A percentile compares a stretch with the other conserved stretches of the same genome.
phyloP scores from a whole-genome alignment of 1,284 basidiomycete species.

The Ceratobasidium sp. region DNA sequence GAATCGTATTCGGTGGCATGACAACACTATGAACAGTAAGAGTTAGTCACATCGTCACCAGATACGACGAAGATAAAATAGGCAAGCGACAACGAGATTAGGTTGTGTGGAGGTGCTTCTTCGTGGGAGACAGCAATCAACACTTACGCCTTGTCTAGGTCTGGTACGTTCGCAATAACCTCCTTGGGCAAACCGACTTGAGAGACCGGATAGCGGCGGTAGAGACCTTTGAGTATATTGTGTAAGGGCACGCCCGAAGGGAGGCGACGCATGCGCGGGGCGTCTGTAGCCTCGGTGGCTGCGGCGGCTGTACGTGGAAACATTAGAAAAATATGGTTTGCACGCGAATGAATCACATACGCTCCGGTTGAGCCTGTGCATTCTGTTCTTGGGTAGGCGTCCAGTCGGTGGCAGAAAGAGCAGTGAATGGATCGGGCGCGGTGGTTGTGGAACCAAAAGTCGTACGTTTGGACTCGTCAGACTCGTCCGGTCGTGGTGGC shows the following conservation, averaged over 20 bases:
- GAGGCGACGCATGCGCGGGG: not conserved
- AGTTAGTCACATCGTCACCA: not conserved
- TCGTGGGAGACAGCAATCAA: not conserved
- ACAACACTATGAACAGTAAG: constrained; percentile 4
- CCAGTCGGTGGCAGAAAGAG: constrained; percentile 21
- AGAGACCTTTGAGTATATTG: constrained; percentile 14
- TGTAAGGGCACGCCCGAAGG: constrained; percentile 18
- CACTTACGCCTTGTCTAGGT: constrained; percentile 32
- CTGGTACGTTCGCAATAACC: constrained; percentile 10
- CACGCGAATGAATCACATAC: constrained; percentile 19
- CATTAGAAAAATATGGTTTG: constrained; percentile 14
- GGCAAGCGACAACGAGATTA: not conserved
- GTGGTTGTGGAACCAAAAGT: constrained; percentile 35
- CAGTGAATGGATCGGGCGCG: constrained; percentile 33
- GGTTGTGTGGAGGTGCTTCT: constrained; percentile 4
- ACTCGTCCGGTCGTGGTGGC: constrained; percentile 16
- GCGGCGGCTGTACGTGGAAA: constrained; percentile 12
- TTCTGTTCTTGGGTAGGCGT: constrained; percentile 14
- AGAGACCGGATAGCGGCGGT: constrained; percentile 35
- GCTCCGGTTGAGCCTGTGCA: not conserved
- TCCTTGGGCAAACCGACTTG: constrained; percentile 39
- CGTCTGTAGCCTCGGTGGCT: not conserved
- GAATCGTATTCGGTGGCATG: constrained; percentile 34
- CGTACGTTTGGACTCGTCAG: constrained; percentile 24
- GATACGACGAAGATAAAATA: not conserved